Evolutionary conservation across 2,329 filamentous ascomycete species (phyloP).

Genomic region (Fusarium sp.): DNA sequence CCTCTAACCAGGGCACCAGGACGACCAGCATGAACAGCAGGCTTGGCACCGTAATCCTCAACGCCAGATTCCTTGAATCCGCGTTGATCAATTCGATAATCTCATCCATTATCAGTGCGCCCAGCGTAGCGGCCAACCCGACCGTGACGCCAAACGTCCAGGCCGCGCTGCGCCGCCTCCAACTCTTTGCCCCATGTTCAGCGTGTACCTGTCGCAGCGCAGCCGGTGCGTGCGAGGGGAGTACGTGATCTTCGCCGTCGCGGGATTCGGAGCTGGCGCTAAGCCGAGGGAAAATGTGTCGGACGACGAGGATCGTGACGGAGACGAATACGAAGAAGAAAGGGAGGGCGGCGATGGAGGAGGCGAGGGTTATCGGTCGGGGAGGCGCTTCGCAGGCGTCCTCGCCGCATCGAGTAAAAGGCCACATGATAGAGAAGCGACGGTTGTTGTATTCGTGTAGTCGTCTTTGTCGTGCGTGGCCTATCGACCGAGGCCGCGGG

Average conservation of each 20-base stretch:
- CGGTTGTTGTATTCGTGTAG: slow-evolving; percentile 9
- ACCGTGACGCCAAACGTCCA: slow-evolving; percentile 81
- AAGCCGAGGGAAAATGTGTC: slow-evolving; percentile 79
- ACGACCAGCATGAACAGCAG: slow-evolving; percentile 79
- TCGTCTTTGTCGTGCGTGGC: slow-evolving; percentile 1
- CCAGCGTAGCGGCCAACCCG: slow-evolving; percentile 80
- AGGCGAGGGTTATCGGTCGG: slow-evolving; percentile 55
- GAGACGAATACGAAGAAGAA: slow-evolving; percentile 77
- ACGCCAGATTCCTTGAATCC: slow-evolving; percentile 73
- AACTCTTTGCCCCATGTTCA: slow-evolving; percentile 66
- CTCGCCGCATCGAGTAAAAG: slow-evolving; percentile 62
- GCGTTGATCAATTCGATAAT: slow-evolving; percentile 81
- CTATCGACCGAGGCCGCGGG: slow-evolving; percentile 5
- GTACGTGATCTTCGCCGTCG: slow-evolving; percentile 71
- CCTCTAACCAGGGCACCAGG: slow-evolving; percentile 82
- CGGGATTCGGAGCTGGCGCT: slow-evolving; percentile 62
- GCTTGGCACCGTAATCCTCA: slow-evolving; percentile 76
- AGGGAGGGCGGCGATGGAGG: slow-evolving; percentile 72
- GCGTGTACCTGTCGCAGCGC: slow-evolving; percentile 69
- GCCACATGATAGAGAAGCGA: slow-evolving; percentile 47
- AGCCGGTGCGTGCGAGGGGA: slow-evolving; percentile 72
- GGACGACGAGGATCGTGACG: slow-evolving; percentile 71
- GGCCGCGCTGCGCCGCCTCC: slow-evolving; percentile 65
- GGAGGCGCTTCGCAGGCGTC: slow-evolving; percentile 66
- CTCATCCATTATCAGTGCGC: slow-evolving; percentile 85